Evolutionary conservation across 805 yeast genomes (phyloP).

Genomic region (Candida ipomoeae): DNA sequence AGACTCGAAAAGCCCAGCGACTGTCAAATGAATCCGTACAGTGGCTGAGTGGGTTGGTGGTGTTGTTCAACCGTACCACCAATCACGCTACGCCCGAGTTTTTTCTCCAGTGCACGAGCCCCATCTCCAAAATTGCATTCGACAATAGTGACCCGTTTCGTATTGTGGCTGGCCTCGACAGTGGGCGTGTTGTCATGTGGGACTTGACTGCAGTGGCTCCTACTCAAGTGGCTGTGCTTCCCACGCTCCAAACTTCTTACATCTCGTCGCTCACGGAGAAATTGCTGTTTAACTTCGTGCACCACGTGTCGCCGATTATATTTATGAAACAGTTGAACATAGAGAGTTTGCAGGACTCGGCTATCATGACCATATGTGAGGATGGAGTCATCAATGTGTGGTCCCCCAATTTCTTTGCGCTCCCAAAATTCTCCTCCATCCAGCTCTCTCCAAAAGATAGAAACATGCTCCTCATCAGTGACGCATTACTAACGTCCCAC

Average conservation of each 20-base stretch:
- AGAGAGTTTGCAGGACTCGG: constrained; percentile 8
- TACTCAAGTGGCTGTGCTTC: constrained; percentile 15
- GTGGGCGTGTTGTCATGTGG: constrained; percentile 53
- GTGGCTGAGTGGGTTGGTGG: constrained; percentile 23
- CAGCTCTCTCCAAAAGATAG: background rate
- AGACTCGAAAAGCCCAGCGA: background rate
- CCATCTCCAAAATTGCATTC: constrained; percentile 38
- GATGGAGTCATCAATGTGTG: constrained; percentile 19
- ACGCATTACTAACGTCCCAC: background rate
- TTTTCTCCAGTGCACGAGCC: constrained; percentile 38
- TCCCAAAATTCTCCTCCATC: constrained; percentile 16
- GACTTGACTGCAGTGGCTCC: constrained; percentile 26
- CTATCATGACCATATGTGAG: constrained; percentile 13
- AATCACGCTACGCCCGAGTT: constrained; percentile 29
- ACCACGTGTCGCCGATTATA: constrained; percentile 15
- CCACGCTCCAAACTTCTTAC: constrained; percentile 17
- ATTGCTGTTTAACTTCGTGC: constrained; percentile 5
- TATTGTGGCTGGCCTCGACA: constrained; percentile 45
- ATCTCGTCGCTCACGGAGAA: constrained; percentile 7
- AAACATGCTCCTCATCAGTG: background rate
- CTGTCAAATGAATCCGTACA: background rate
- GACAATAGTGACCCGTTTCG: constrained; percentile 34
- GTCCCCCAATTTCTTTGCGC: constrained; percentile 20
- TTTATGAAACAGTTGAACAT: constrained; percentile 10
- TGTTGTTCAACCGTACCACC: constrained; percentile 31